Evolutionary conservation across 2,329 filamentous ascomycete species (phyloP), one percentile per base, ranked within the genome.

Genomic region (Calonectria montana): DNA sequence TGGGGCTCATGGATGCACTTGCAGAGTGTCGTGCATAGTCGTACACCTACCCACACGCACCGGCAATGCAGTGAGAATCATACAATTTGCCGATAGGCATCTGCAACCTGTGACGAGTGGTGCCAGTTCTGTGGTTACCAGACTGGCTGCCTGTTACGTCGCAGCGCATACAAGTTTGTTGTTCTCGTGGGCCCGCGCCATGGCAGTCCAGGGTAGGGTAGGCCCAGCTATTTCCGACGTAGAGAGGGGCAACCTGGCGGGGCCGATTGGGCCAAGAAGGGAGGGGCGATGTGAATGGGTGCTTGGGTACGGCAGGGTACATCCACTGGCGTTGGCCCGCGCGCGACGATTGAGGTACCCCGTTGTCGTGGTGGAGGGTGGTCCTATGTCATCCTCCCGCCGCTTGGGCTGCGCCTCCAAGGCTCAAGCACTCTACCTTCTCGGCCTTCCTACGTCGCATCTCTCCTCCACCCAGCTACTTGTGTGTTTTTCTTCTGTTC

Each of bases 191-290:
- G 61, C 53, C 53, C 53, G 37, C 53, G 67, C 47, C 67, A 64
- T 53, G 29, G 43, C 43, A 47, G 31, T 35, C 31, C 31, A 67
- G 65, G 48, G 66, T 70, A 72, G 69, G 65, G 71, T 65, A 45
- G 59, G 53, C 65, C 69, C 53, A 66, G 67, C 39, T 48, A 61
- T 16, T 48, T 67, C 53, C 69, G 72, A 76, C 65, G 77, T 78
- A 78, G 77, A 72, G 77, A 79, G 77, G 77, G 77, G 77, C 77
- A 79, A 79, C 77, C 77, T 77, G 68, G 77, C 76, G 75, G 77
- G 76, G 74, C 53, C 68, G 47, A 73, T 73, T 69, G 70, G 67
- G 67, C 64, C 66, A 63, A 70, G 75, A 71, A 73, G 70, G 74
- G 70, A 55, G 53, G 45, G 67, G 55, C 48, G 41, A 35, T 47